Evolutionary conservation across 805 yeast species (phyloP), one percentile per base, ranked within the genome.

Genomic region (Nakazawaea sp.): DNA sequence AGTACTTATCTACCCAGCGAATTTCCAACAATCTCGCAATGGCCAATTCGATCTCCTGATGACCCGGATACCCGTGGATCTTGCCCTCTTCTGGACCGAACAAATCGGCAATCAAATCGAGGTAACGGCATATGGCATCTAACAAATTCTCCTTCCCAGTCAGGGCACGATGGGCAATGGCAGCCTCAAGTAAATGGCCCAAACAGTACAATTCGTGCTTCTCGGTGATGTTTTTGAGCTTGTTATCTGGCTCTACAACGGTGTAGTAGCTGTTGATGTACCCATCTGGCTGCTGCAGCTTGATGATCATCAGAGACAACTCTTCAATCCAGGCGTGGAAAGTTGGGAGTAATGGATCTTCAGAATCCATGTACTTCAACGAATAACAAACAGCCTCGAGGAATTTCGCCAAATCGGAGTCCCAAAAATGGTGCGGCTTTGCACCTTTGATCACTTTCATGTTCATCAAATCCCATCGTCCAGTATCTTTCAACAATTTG

Each of bases 1-100:
- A 42, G 32, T 48, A 46, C 33, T 36, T 44, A n/a, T 38, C 27
- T 2, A 50, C 44, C 3, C 48, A 45, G 20, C 36, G 45, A 5
- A 49, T 36, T 15, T 43, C 41, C 6, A 42, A 27, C 20, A 52
- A 38, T 38, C 48, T 47, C 9, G 50, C 49, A 18, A 52, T 29
- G 5, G 58, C 50, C 12, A 52, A 40, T 36, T 52, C 58, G 16
- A 52, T 45, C 32, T 52, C 55, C 20, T 46, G 46, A 27, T 52
- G 58, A 5, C 58, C 58, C 7, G 53, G 52, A 32, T 52, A 52
- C 7, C 54, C 54, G 25, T 46, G 51, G 3, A 37, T 31, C 26
- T 44, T 44, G 4, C 31, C 43, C 20, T 41, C 43, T 5, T 32
- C 48, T 2, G 48, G 47, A 7, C 58, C 56, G 36, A 50, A 50